These are phyloP conservation scores for Aphanocladium album DNA, from an alignment of 2,329 filamentous ascomycete genomes.

Conservation along the genomic window DNA sequence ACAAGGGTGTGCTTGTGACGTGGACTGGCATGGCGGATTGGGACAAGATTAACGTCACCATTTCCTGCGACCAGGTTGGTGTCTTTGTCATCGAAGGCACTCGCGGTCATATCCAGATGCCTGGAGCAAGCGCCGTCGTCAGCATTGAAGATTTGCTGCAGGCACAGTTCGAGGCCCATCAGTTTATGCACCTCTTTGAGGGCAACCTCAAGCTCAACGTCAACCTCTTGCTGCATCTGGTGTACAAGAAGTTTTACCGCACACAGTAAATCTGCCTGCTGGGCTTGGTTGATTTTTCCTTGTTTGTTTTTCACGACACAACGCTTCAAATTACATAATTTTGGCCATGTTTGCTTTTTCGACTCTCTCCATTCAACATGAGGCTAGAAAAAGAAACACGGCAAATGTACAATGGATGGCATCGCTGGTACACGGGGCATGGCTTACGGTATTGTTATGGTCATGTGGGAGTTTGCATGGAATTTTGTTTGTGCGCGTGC, in stretches of 20 bases:
- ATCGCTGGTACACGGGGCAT: conserved; percentile 1
- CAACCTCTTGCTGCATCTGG: conserved; percentile 89
- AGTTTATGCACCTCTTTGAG: conserved; percentile 94
- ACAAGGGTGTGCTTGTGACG: conserved; percentile 90
- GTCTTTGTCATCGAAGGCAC: conserved; percentile 90
- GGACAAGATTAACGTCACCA: conserved; percentile 90
- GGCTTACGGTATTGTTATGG: not conserved
- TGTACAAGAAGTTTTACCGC: conserved; percentile 98
- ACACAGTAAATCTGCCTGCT: conserved; percentile 46
- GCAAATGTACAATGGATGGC: conserved; percentile 3
- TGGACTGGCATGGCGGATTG: conserved; percentile 85
- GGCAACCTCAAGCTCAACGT: conserved; percentile 84
- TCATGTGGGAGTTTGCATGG: not conserved
- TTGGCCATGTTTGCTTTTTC: not conserved
- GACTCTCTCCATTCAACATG: not conserved
- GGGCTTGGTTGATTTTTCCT: not conserved
- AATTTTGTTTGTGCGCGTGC: not conserved
- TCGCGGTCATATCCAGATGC: conserved; percentile 90
- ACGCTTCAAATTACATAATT: conserved; percentile 9
- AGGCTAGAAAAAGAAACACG: not conserved
- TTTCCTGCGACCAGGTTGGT: conserved; percentile 89
- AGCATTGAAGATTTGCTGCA: conserved; percentile 91
- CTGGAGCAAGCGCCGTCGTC: conserved; percentile 82
- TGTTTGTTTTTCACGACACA: not conserved
- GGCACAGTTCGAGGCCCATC: conserved; percentile 94